Base-by-base conservation (phyloP, 1,139 yeast genomes). In the Suhomyces maxii region DNA sequence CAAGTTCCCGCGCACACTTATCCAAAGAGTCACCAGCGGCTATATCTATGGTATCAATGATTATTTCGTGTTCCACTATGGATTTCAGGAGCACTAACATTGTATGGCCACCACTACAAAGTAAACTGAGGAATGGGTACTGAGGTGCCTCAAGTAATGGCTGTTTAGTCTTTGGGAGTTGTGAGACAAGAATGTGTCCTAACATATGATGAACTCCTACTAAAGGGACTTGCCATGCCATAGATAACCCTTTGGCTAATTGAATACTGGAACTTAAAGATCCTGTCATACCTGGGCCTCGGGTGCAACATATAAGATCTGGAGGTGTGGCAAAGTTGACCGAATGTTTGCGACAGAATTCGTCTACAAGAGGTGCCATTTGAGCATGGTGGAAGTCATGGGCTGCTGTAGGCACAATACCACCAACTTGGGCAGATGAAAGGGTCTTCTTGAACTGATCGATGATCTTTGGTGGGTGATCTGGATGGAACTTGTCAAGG, bases 241-340 rank as follows among this genome's bases (percentile, higher is more conserved):
- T 71, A 0, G 91, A 71, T 13, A 93, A 68, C 0, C 98, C 99
- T 57, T 89, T 87, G 0, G 96, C 96, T 37, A 89, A 68, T 57
- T 87, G 95, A 36, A 88, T 72, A 2, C 97, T 95, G 0, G 89
- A 86, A 12, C 89, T 79, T 18, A 93, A 69, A 0, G 96, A 86
- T 0, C 97, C 97, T 12, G 84, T 79, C 97, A 95, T 90, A 0
- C 99, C 99, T 0, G 99, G 99, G 0, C 99, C 99, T 55, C 96
- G 70, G 0, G 99, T 93, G 8, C 86, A 96, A 62, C 96, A 87
- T 2, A 93, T 77, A 39, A 93, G 61, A 60, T 89, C 96, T 0
- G 95, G 90, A 1, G 78, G 77, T 7, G 60, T 58, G 0, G 34
- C 31, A 0, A 65, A 48, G 8, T 53, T 46, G 11, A 73, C 36